Base-by-base conservation (phyloP, 352 stramenopile genomes). In the Peronospora destructor region DNA sequence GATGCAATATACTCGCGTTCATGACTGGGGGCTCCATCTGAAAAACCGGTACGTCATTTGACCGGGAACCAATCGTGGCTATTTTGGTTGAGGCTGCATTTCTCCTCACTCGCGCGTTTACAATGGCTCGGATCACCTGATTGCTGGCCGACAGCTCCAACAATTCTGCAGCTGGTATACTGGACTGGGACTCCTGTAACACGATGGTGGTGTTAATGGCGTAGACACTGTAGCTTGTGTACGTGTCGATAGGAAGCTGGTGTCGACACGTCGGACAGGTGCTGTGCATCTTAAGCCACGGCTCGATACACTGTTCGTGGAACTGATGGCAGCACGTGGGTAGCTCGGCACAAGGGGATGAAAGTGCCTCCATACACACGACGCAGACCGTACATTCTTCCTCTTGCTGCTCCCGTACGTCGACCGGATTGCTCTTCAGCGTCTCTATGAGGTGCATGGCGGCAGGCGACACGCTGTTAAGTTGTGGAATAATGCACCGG, bases 131-230 rank as follows among this genome's bases (percentile, higher is more conserved):
- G 33, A 94, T 91, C 53, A 91, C 76, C 62, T 91, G 83, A 52
- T 91, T 90, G 49, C 78, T 90, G 4, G 83, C 78, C 1, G 83
- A 79, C 19, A 91, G 52, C 52, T 94, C 80, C 10, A 91, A 63
- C 50, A 94, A 53, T 50, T 94, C 80, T 5, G 66, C 61, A 2
- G 78, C 77, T 1, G 83, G 75, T 68, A 94, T 78, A 30, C 70
- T 71, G 21, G 83, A 83, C 30, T 94, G 83, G 2, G 76, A 87
- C 50, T 91, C 76, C 57, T 91, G 83, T 47, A 94, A 49, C 38
- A 94, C 87, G 59, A 94, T 91, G 29, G 83, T 94, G 14, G 83
- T 94, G 62, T 94, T 94, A 67, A 94, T 94, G 29, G 83, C 80
- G 61, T 91, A 91, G 45, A 91, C 78, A 43, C 80, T 91, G 70